Percentiles rank a stretch among this genome's conserved stretches.
Conservation (phyloP, 164 flowering plant genomes). For the Platanus orientalis region DNA sequence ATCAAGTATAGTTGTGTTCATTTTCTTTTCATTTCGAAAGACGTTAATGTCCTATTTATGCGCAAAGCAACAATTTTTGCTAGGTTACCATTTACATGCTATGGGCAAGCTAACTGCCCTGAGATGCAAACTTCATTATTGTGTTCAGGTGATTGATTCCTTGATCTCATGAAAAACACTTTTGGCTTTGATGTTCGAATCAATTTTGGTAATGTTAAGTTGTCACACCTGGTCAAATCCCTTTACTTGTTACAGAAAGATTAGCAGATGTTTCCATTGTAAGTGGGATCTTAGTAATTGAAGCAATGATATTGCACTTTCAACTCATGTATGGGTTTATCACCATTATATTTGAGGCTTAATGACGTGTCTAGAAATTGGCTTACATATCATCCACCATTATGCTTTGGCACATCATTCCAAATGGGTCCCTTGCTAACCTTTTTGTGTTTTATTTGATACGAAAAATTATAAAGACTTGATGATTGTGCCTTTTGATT, state of each 20-base stretch:
- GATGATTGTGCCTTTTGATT: neutral
- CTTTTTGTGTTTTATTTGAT: neutral
- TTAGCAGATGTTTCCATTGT: neutral
- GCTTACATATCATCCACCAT: no score
- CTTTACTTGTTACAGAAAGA: neutral
- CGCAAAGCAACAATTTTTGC: neutral
- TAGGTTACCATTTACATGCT: neutral
- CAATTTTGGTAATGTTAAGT: neutral
- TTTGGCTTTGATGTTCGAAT: neutral
- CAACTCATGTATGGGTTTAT: neutral
- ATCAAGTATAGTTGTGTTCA: no score
- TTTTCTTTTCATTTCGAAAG: no score
- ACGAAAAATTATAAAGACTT: neutral
- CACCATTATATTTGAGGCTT: neutral
- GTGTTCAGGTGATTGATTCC: neutral
- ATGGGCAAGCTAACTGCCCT: neutral
- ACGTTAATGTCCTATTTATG: neutral
- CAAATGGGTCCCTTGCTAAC: neutral
- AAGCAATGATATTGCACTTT: neutral
- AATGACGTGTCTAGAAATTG: neutral
- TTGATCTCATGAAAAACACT: neutral
- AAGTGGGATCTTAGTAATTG: neutral
- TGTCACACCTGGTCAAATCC: neutral
- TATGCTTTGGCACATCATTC: neutral
- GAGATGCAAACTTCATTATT: neutral